Percentiles rank a stretch among this genome's conserved stretches.
Conservation (phyloP, 768 basidiomycete species). For the Boletus vinaceobasis region DNA sequence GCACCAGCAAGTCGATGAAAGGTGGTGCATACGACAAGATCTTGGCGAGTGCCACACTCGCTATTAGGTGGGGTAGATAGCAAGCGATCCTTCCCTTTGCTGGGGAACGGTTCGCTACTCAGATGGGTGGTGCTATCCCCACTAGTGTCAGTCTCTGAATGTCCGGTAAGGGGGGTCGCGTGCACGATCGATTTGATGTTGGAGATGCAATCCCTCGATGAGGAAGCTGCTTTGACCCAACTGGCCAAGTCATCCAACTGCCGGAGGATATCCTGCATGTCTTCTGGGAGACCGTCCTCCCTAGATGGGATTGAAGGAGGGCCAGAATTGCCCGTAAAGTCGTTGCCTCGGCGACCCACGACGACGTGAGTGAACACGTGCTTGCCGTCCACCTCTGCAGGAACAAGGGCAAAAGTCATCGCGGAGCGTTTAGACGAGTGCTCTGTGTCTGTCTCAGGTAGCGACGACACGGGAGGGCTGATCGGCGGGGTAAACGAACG, state of each 20-base stretch:
- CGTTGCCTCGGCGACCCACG: constrained; percentile 1
- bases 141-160: not conserved
- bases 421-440: constrained; percentile 18
- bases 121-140: not conserved
- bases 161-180: not conserved
- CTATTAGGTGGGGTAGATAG: not conserved
- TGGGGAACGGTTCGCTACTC: not conserved
- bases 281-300: constrained; percentile 22
- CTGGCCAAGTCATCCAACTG: constrained; percentile 28
- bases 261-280: constrained; percentile 25
- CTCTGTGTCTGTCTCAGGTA: not conserved
- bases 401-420: constrained; percentile 14
- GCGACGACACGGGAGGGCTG: constrained; percentile 10
- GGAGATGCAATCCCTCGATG: constrained; percentile 6
- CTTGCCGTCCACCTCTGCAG: constrained; percentile 11
- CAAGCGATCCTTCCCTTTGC: constrained; percentile 26
- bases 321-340: not conserved
- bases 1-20: not conserved
- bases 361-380: constrained; percentile 17
- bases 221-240: constrained; percentile 25
- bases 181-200: not conserved
- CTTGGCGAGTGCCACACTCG: not conserved
- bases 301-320: not conserved
- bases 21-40: constrained; percentile 11
- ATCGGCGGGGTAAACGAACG: constrained; percentile 17